Evolutionary conservation across 192 early-diverging fungal genomes (phyloP), one percentile per base, ranked within the genome.

Genomic region (Radiomyces spectabilis): DNA sequence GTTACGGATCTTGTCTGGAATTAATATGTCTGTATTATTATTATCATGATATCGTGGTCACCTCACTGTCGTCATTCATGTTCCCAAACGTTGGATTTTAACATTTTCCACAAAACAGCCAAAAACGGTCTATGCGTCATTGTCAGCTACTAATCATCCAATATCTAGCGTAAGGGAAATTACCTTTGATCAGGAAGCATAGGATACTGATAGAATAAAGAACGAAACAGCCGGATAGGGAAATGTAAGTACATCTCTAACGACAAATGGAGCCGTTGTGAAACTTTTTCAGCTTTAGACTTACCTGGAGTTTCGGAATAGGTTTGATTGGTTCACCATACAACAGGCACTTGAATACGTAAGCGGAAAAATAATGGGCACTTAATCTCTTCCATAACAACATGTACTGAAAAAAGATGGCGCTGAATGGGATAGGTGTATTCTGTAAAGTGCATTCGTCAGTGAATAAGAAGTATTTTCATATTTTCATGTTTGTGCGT

Each of bases 341-440:
- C 5, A 94, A 68, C 25, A 97, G 69, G 43, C 88, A 89, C 15
- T 68, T 68, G 40, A 93, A 68, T 12, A 88, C 79, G 21, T 85
- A 76, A 24, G 79, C 61, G n/a, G 86, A 84, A 60, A 97, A 73
- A 47, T 94, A 94, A 53, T 86, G 84, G 0, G 80, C 79, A 30
- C 81, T 79, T n/a, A 96, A 69, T 41, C 88, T 75, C 29, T 75
- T 73, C 81, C 79, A 89, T 6, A 98, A 73, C 41, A 92, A 84
- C 45, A 82, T 73, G 56, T 95, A 98, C 67, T 98, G 92, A 66
- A 95, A 94, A 56, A 98, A 93, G 19, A 97, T 85, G 10, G 84
- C 78, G 0, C 77, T 65, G 9, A 86, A 69, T 0, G 85, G 84
- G 32, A 94, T 68, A 0, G 95, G 88, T 34, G 75, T 69, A 59